Evolutionary conservation across 352 stramenopile species (phyloP).

Genomic region (Globisporangium cylindrosporum): DNA sequence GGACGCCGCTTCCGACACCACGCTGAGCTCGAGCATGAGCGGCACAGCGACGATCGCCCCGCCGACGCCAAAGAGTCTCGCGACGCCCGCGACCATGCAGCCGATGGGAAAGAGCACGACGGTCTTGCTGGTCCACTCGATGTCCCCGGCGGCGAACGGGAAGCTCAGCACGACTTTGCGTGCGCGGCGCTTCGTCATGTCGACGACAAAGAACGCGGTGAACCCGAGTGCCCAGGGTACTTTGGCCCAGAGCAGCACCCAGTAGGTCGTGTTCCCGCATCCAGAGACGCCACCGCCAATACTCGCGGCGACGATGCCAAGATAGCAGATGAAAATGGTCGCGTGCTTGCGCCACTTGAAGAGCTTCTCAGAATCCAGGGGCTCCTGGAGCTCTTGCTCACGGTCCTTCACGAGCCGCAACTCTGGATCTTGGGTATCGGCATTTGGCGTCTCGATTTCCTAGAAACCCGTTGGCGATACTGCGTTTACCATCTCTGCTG

Average conservation of each 20-base stretch:
- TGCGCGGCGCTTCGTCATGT: slow-evolving; percentile 32
- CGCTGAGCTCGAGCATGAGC: slow-evolving; percentile 52
- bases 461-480: slow-evolving; percentile 10
- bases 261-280: slow-evolving; percentile 15
- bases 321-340: slow-evolving; percentile 39
- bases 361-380: slow-evolving; percentile 28
- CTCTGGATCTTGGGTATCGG: not conserved
- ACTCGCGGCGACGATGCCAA: slow-evolving; percentile 26
- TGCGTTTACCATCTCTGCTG: slow-evolving; percentile 11
- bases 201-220: slow-evolving; percentile 24
- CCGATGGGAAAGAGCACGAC: slow-evolving; percentile 32
- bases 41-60: slow-evolving; percentile 51
- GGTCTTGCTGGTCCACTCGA: slow-evolving; percentile 37
- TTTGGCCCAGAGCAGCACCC: slow-evolving; percentile 37
- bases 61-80: slow-evolving; percentile 45
- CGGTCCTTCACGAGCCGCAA: slow-evolving; percentile 14
- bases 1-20: slow-evolving; percentile 43
- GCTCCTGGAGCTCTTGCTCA: slow-evolving; percentile 2
- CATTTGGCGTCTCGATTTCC: not conserved
- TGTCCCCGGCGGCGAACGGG: slow-evolving; percentile 33
- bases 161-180: slow-evolving; percentile 38
- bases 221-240: slow-evolving; percentile 48
- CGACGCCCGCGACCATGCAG: slow-evolving; percentile 33
- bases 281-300: slow-evolving; percentile 19
- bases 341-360: slow-evolving; percentile 40